Percentiles rank a stretch among this genome's conserved stretches.
phyloP scores from a whole-genome alignment of 23 red algal species.

The Gracilaria domingensis region DNA sequence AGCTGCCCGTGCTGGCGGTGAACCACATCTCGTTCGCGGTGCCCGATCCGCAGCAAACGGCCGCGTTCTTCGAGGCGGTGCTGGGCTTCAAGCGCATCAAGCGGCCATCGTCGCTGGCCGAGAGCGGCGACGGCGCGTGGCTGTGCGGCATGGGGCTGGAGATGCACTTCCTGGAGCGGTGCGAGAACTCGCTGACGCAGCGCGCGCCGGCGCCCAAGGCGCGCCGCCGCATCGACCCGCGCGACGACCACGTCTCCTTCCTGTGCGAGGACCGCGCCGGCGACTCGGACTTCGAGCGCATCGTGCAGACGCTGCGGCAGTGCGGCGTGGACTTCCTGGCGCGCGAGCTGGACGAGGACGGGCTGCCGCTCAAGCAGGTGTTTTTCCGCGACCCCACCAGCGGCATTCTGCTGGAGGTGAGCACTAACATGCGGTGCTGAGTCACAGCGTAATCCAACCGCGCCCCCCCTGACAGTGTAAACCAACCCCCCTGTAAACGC shows the following conservation, averaged over 20 bases:
- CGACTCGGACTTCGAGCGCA: constrained; percentile 27
- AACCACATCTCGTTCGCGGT: constrained; percentile 66
- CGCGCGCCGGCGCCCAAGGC: not conserved
- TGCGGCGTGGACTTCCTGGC: constrained; percentile 24
- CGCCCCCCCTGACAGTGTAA: no score
- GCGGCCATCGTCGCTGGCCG: constrained; percentile 13
- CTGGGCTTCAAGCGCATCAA: constrained; percentile 40
- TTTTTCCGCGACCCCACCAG: constrained; percentile 58
- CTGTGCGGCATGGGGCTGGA: constrained; percentile 57
- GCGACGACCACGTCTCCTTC: constrained; percentile 61
- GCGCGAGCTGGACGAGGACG: not conserved
- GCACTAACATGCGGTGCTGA: constrained; percentile 51
- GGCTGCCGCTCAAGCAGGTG: constrained; percentile 8
- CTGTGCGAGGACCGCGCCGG: constrained; percentile 23
- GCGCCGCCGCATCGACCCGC: not conserved
- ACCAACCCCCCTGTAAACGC: no score
- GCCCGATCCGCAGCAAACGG: constrained; percentile 26
- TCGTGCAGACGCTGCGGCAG: constrained; percentile 18
- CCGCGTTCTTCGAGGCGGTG: constrained; percentile 39
- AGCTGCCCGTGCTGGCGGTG: constrained; percentile 22
- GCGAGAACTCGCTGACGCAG: not conserved
- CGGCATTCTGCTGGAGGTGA: constrained; percentile 49
- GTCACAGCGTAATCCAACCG: not conserved
- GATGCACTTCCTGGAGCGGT: constrained; percentile 41
- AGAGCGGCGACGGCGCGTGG: constrained; percentile 50